Evolutionary conservation across 805 yeast genomes (phyloP), one percentile per base, ranked within the genome.

Genomic region (Ogataea parapolymorpha): DNA sequence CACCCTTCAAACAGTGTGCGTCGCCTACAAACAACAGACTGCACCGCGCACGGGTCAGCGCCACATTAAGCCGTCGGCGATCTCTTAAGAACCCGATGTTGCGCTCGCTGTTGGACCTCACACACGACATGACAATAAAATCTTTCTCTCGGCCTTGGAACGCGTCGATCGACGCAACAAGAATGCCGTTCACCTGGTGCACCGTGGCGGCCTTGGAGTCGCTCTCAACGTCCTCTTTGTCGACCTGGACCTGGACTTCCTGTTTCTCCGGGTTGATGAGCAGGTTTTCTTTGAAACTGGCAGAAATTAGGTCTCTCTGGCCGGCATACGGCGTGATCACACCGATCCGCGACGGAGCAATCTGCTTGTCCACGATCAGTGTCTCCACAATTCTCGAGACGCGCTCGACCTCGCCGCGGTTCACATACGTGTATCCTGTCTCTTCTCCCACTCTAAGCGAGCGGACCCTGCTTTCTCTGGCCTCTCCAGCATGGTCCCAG

Each of bases 91-190:
- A 82, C 20, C 89, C 88, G 44, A 82, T 74, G 42, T 69, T 77
- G 20, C 67, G 56, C n/a, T 60, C 59, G 11, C 61, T 63, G 54
- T 82, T 82, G 15, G 80, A 76, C 53, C 96, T 72, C 24, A 88
- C 96, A 55, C 93, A 78, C 3, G 93, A 79, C 45, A 88, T 68
- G 16, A 89, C 73, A 28, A 88, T 82, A 42, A 80, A 82, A 54
- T 85, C 89, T 64, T 86, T 88, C 55, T 87, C 96, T 53, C 95
- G 72, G 23, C 96, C 96, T 63, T 88, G 96, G 67, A 88, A 88
- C 1, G 96, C 93, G 62, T 88, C 96, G n/a, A 88, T 84, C 0
- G 87, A 62, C 12, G 75, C 70, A 50, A 77, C 65, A 63, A 72
- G 66, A 13, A 74, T 57, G 4, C 71, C 74, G 39, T 70, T 67